Base-by-base conservation (phyloP, 495 filamentous ascomycete genomes). In the Cercophora samala region DNA sequence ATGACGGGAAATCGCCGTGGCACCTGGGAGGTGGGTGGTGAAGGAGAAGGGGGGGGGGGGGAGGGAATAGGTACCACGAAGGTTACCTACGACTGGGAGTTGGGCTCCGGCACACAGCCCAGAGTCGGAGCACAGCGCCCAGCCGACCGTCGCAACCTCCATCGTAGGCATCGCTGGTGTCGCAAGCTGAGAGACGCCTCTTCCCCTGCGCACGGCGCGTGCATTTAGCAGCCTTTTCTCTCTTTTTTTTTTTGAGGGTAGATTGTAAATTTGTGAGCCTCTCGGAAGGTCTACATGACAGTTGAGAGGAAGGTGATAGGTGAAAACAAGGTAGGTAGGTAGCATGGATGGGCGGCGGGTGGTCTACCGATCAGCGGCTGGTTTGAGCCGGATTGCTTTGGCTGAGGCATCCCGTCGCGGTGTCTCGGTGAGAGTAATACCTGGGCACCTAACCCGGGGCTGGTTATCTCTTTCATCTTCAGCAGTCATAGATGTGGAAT, bases 361-460 rank as follows among this genome's bases (percentile, higher is more conserved):
- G 46, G 25, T 25, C 24, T 59, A 37, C 65, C 69, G 65, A 68
- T 67, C 69, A 63, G 69, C 65, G 62, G 65, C 52, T 60, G 23
- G 1, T 64, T 61, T 42, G 69, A 62, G 66, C 66, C 66, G 66
- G 69, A 58, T 37, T 58, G 23, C n/a, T 32, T 61, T 65, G 53
- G 55, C 61, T 61, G 63, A 54, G 66, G 66, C 64, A 25, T 58
- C 64, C 21, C 53, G n/a, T n/a, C n/a, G n/a, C n/a, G 15, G 64
- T 68, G 66, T 71, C 66, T 71, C 69, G 64, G 66, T 59, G 69
- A 62, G 37, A 13, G 37, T 11, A 8, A 8, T 32, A 9, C 37
- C 37, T 46, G 37, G 37, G 37, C 37, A n/a, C n/a, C n/a, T n/a
- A 17, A 46, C 13, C 15, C 15, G 9, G 37, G 37, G 26, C 26